Evolutionary conservation across 192 early-diverging fungal species (phyloP).

Genomic region (Coemansia sp.): DNA sequence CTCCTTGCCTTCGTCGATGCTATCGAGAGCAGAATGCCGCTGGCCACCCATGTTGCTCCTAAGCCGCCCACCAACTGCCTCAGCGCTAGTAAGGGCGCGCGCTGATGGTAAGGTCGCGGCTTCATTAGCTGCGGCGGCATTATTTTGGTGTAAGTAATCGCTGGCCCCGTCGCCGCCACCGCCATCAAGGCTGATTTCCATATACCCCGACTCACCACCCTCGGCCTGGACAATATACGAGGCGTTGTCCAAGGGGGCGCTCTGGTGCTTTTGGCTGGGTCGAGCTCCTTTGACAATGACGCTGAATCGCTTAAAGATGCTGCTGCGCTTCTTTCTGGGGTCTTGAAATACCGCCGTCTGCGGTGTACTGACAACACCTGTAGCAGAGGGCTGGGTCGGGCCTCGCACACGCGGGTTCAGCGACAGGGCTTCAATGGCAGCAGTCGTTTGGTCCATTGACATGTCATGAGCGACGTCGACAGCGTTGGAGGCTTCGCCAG

Average conservation of each 20-base stretch:
- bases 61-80: slow-evolving; percentile 9
- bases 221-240: slow-evolving; percentile 40
- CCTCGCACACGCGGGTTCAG: slow-evolving; percentile 21
- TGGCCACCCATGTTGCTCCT: slow-evolving; percentile 2
- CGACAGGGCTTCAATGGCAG: slow-evolving; percentile 45
- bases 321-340: slow-evolving; percentile 33
- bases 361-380: background rate
- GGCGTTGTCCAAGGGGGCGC: slow-evolving; percentile 13
- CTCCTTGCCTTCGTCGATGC: slow-evolving; percentile 30
- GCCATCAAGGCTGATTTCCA: slow-evolving; percentile 37
- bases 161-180: slow-evolving; percentile 1
- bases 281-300: slow-evolving; percentile 42
- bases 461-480: background rate
- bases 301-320: slow-evolving; percentile 47
- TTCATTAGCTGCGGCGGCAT: background rate
- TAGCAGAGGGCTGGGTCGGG: slow-evolving; percentile 5
- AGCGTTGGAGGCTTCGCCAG: background rate
- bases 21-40: slow-evolving; percentile 14
- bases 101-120: background rate
- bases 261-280: slow-evolving; percentile 9
- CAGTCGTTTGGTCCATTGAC: slow-evolving; percentile 44
- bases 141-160: background rate
- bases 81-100: background rate
- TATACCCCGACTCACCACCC: slow-evolving; percentile 33
- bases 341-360: slow-evolving; percentile 4